A percentile compares a stretch with the other conserved stretches of the same genome.
Evolutionary conservation across 1,139 yeast genomes (phyloP).

Genomic region (Kodamaea plutei): DNA sequence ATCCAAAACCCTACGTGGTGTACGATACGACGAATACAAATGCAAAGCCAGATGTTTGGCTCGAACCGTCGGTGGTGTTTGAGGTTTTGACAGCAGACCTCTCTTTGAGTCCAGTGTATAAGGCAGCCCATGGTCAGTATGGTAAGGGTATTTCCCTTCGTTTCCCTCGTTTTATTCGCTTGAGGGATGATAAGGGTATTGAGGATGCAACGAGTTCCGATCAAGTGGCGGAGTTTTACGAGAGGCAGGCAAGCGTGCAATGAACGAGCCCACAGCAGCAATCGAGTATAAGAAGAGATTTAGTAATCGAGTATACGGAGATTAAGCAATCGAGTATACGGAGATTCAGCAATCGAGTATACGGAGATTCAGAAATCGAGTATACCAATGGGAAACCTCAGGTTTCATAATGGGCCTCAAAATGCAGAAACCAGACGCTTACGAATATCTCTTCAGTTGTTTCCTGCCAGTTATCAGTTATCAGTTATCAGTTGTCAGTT

Average conservation of each 20-base stretch:
- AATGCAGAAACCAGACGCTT: too few species aligned
- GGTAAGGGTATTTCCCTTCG: slow-evolving; percentile 89
- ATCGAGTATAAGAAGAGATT: too few species aligned
- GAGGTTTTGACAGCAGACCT: slow-evolving; percentile 94
- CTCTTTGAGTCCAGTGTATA: slow-evolving; percentile 86
- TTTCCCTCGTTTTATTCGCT: slow-evolving; percentile 83
- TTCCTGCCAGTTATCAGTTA: too few species aligned
- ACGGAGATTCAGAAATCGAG: too few species aligned
- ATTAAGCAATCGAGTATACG: too few species aligned
- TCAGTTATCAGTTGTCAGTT: too few species aligned
- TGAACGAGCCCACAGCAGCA: too few species aligned
- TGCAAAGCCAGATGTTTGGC: slow-evolving; percentile 92
- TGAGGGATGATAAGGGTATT: slow-evolving; percentile 81
- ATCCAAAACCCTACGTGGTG: slow-evolving; percentile 68
- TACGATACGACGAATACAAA: slow-evolving; percentile 60
- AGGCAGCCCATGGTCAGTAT: slow-evolving; percentile 73
- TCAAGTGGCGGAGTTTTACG: slow-evolving; percentile 87
- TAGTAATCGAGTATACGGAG: too few species aligned
- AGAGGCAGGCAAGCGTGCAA: slow-evolving; percentile 55
- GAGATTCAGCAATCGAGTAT: too few species aligned
- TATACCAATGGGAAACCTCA: too few species aligned
- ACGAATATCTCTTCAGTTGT: too few species aligned
- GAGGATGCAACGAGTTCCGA: slow-evolving; percentile 90
- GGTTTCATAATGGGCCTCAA: too few species aligned
- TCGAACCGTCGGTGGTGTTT: slow-evolving; percentile 81